Evolutionary conservation across 225 moss, liverwort and hornwort genomes (phyloP), one percentile per base, ranked within the genome.

Genomic region (Sphagnum contortum): DNA sequence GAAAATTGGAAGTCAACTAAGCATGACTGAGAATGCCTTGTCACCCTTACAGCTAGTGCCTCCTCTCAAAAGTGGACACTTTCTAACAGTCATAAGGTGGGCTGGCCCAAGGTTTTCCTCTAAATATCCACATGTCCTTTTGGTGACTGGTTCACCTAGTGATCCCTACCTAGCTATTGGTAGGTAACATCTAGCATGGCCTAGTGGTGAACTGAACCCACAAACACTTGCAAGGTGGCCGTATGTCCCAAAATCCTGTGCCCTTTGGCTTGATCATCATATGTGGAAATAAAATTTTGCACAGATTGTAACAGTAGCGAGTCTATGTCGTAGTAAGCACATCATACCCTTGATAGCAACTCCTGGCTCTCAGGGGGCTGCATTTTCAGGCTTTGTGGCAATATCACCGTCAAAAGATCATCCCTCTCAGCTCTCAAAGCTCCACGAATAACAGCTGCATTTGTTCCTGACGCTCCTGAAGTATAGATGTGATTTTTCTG

Each of bases 401-500:
- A 84, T 64, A 99, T 91, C 3, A 99, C 98, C 2, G 98, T 99
- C 69, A 99, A 75, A 53, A 99, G 82, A 48, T 99, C 98, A 57
- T 93, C 87, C 77, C 72, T 91, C 72, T 99, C 98, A 64, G 93
- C 98, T 73, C 98, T 91, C 71, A 99, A 78, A 4, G 98, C 98
- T 74, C 98, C 98, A 48, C 98, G 81, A 55, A 99, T 99, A 45
- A 99, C 98, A 44, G 98, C 98, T 55, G 98, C 98, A 74, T 99
- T 99, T 6, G 98, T 99, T 68, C 98, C 98, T 44, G 98, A 93
- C 57, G 98, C 98, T 82, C 98, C 98, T 13, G 98, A 99, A 47
- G 98, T 99, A 67, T 74, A 99, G 56, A 99, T 99, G 57, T 99
- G 98, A 68, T 99, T 99, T 79, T 99, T 98, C 96, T 98, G 77